Evolutionary conservation across 75 land plant genomes (phyloP), one percentile per base, ranked within the genome.

Genomic region (Picea sitchensis): DNA sequence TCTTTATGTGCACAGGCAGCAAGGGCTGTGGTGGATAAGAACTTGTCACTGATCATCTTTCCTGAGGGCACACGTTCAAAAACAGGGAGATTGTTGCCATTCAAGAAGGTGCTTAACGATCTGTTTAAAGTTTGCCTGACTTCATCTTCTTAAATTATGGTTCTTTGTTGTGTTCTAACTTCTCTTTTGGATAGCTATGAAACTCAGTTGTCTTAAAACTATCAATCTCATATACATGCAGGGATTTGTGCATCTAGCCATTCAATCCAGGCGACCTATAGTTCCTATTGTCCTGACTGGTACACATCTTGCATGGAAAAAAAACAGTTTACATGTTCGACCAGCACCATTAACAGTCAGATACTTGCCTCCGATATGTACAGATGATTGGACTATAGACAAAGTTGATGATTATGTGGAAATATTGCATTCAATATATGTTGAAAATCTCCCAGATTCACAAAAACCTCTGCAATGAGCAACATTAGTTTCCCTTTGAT

Each of bases 21-120:
- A 73, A 75, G 72, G 34, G 64, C 82, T 36, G 32, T 89, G 11
- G 82, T 80, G 14, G 64, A 80, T 77, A 83, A 86, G 71, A 80
- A 86, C 30, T 51, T 86, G 20, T 89, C 90, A 6, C 58, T 89
- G 75, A 77, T 86, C 26, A 79, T 89, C 14, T 89, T 89, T 64
- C 86, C 88, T 4, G 90, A 89, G 81, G 90, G 90, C 30, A 89
- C 86, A 13, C 62, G 88, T 59, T 89, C 86, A 38, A 72, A 60
- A 71, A 75, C 77, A 20, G 90, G 90, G 73, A 77, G 86, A 59
- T 80, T 88, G 5, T 85, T 88, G 30, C 90, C 88, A 5, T 86
- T 86, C 57, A 86, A 86, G 77, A 89, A 89, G 88, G 90, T 75
- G 56, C 76, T 26, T 15, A 13, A 59, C n/a, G 14, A 62, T 26